A percentile compares a stretch with the other conserved stretches of the same genome.
phyloP scores from a whole-genome alignment of 2,329 filamentous ascomycete species.

The Hypoxylon sp. region DNA sequence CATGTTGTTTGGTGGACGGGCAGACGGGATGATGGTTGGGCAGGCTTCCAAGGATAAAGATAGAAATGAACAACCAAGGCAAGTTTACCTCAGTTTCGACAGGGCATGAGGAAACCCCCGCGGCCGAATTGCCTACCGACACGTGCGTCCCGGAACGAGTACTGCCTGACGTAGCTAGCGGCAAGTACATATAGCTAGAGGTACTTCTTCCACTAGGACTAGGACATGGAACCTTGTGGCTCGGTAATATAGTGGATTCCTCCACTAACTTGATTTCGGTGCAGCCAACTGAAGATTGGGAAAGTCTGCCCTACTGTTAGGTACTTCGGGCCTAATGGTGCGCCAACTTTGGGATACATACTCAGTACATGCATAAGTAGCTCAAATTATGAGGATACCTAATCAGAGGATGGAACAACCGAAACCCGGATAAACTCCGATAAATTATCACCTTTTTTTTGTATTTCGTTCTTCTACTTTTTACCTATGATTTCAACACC shows the following conservation, averaged over 20 bases:
- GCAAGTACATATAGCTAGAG: no score
- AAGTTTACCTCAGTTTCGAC: neutral
- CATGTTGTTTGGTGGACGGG: conserved; percentile 6
- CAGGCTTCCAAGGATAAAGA: conserved; percentile 33
- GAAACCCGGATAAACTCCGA: no score
- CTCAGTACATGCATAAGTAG: neutral
- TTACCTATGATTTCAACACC: neutral
- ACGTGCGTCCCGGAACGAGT: conserved; percentile 22
- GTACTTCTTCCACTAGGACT: no score
- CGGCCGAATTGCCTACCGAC: conserved; percentile 40
- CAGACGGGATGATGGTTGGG: conserved; percentile 7
- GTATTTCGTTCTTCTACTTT: neutral
- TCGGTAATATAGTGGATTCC: neutral
- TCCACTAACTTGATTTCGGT: neutral
- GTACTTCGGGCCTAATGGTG: neutral
- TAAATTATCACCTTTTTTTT: neutral
- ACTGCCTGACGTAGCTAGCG: conserved; percentile 29
- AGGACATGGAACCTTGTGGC: neutral
- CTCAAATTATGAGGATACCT: conserved; percentile 3
- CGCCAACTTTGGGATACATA: neutral
- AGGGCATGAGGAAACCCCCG: conserved; percentile 20
- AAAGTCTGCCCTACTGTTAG: neutral
- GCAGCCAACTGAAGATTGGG: neutral
- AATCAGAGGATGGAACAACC: neutral
- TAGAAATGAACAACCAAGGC: conserved; percentile 15